Conservation (phyloP, 164 flowering plant species). For the Sedum album region DNA sequence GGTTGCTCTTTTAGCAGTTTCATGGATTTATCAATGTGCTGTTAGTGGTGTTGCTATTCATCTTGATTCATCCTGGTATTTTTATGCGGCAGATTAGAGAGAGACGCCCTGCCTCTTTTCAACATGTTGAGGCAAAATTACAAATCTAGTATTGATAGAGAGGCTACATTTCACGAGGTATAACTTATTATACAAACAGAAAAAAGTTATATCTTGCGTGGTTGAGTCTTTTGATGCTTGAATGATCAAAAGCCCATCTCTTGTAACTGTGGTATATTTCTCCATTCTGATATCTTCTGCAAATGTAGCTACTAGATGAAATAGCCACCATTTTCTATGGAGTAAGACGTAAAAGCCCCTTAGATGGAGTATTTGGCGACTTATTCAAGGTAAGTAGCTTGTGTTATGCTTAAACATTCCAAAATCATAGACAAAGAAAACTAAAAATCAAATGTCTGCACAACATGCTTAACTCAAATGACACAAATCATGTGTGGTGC, state of each 20-base stretch:
- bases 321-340: slow-evolving; percentile 78
- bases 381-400: slow-evolving; percentile 54
- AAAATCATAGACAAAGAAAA: not conserved
- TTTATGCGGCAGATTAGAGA: slow-evolving; percentile 53
- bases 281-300: not conserved
- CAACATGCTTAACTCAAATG: not conserved
- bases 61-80: not conserved
- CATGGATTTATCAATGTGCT: no score
- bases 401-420: not conserved
- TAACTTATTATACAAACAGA: slow-evolving; percentile 9
- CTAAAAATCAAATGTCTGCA: not conserved
- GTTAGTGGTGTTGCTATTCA: not conserved
- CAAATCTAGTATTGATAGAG: slow-evolving; percentile 66
- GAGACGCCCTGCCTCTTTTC: slow-evolving; percentile 95
- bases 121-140: slow-evolving; percentile 63
- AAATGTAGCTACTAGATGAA: slow-evolving; percentile 62
- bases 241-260: not conserved
- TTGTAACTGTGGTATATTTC: not conserved
- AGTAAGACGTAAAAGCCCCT: slow-evolving; percentile 62
- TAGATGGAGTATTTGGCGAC: slow-evolving; percentile 86
- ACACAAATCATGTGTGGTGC: not conserved
- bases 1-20: no score
- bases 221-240: not conserved
- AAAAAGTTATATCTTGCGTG: not conserved
- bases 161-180: slow-evolving; percentile 72